Base-by-base conservation (phyloP, 257 asterid species). In the Ophiorrhiza pumila region DNA sequence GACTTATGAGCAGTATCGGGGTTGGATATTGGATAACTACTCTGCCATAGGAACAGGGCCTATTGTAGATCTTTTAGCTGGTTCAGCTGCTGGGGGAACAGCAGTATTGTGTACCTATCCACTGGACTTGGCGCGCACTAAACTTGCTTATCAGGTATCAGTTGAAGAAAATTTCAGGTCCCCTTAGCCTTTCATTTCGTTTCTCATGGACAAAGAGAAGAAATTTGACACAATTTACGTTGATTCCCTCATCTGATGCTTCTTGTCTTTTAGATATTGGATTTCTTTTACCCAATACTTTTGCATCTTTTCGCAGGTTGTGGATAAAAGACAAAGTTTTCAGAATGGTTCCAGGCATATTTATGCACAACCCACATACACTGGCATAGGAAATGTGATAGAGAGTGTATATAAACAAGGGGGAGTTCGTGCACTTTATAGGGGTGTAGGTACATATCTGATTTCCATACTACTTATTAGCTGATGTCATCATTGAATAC, bases 81-180 rank as follows among this genome's bases (percentile, higher is more conserved):
- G 99, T 73, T 92, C 99, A 55, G 92, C 84, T 25, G 96, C 99
- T 29, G 99, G 99, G 39, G 99, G 98, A 29, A 95, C 99, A 35
- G 99, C 99, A 32, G 99, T 92, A 68, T 79, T 95, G 77, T 95
- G 99, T 85, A 95, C 99, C 23, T 95, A 95, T 80, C 99, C 99
- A 42, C 83, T 95, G 71, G 99, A 95, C 83, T 85, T 95, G 81
- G 99, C 97, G 53, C 99, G 99, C 41, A 90, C 99, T 46, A 95
- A 92, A 84, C 96, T 95, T 32, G 99, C 99, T 50, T 95, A 92
- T 81, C 99, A 95, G 99, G 99, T 95, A 71, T 59, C 73, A 20
- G 29, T 34, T 62, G 53, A 37, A 63, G 20, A 29, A 27, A 23
- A 32, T 25, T 25, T 27, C 4, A 12, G 43, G 57, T 42, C 49